phyloP scores from a whole-genome alignment of 1,284 basidiomycete genomes.

The Puccinia sorghi region DNA sequence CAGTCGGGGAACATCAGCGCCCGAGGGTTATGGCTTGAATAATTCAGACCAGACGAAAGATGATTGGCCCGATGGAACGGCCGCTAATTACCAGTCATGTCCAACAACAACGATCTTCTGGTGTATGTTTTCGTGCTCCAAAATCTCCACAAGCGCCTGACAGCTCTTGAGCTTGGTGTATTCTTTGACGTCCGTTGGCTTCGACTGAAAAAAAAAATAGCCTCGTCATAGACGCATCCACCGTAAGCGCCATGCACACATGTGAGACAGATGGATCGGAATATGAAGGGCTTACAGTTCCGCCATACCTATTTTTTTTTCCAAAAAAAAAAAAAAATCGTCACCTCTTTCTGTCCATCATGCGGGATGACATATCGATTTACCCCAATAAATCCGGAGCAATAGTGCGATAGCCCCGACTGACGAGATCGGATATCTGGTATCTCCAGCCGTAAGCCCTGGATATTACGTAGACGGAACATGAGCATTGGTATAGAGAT shows the following conservation, averaged over 20 bases:
- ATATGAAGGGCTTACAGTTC: constrained; percentile 11
- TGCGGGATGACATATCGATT: not conserved
- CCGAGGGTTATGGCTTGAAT: no score
- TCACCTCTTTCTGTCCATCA: not conserved
- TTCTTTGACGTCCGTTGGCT: constrained; percentile 8
- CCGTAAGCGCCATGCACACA: not conserved
- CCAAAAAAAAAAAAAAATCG: not conserved
- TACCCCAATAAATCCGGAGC: constrained; percentile 35
- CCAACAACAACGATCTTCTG: constrained; percentile 11
- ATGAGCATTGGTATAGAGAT: no score
- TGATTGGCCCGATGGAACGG: not conserved
- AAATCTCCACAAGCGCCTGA: constrained; percentile 20
- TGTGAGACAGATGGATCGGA: not conserved
- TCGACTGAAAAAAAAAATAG: not conserved
- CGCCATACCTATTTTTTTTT: constrained; percentile 13
- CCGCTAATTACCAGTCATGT: constrained; percentile 29
- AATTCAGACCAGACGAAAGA: no score
- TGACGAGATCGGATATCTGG: constrained; percentile 35
- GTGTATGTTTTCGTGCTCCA: constrained; percentile 26
- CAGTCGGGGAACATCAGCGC: no score
- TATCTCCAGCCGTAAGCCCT: constrained; percentile 35
- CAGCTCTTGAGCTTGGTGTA: constrained; percentile 23
- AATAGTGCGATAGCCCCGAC: constrained; percentile 29
- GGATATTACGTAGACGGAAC: no score
- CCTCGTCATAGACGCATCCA: no score